Conservation (phyloP, 768 basidiomycete genomes). For the Suillus subaureus region DNA sequence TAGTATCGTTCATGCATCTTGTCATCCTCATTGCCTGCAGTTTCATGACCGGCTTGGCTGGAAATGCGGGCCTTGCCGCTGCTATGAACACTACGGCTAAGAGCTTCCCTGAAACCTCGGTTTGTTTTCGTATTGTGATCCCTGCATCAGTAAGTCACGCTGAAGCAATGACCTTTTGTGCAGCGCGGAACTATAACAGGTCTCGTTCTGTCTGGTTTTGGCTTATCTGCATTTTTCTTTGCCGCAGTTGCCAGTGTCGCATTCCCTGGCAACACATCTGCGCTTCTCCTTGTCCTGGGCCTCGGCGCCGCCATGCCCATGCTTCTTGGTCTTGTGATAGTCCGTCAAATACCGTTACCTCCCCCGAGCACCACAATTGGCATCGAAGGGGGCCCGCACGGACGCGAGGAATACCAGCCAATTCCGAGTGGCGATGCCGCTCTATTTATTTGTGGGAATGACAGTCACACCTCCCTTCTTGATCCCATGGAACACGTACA, state of each 20-base stretch:
- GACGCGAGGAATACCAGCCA: slow-evolving; percentile 23
- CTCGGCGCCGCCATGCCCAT: slow-evolving; percentile 81
- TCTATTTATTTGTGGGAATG: slow-evolving; percentile 28
- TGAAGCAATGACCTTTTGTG: not conserved
- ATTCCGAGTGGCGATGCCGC: slow-evolving; percentile 20
- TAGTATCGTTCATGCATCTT: slow-evolving; percentile 47
- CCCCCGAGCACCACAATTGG: slow-evolving; percentile 28
- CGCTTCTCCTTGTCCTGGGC: slow-evolving; percentile 74
- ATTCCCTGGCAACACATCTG: slow-evolving; percentile 78
- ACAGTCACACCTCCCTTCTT: slow-evolving; percentile 28
- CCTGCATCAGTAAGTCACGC: not conserved
- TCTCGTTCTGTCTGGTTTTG: slow-evolving; percentile 83
- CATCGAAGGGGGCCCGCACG: slow-evolving; percentile 22
- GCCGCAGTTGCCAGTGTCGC: slow-evolving; percentile 70
- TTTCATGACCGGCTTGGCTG: slow-evolving; percentile 77
- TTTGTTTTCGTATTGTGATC: slow-evolving; percentile 36
- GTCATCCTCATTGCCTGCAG: slow-evolving; percentile 59
- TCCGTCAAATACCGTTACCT: slow-evolving; percentile 69
- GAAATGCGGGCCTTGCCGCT: slow-evolving; percentile 69
- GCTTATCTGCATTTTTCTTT: slow-evolving; percentile 90
- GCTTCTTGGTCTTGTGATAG: slow-evolving; percentile 73
- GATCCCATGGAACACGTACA: slow-evolving; percentile 20
- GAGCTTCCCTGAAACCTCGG: slow-evolving; percentile 71
- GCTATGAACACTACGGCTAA: slow-evolving; percentile 83
- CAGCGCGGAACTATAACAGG: slow-evolving; percentile 79